Evolutionary conservation across 495 filamentous ascomycete genomes (phyloP).

Genomic region (Aspergillus conjunctus): DNA sequence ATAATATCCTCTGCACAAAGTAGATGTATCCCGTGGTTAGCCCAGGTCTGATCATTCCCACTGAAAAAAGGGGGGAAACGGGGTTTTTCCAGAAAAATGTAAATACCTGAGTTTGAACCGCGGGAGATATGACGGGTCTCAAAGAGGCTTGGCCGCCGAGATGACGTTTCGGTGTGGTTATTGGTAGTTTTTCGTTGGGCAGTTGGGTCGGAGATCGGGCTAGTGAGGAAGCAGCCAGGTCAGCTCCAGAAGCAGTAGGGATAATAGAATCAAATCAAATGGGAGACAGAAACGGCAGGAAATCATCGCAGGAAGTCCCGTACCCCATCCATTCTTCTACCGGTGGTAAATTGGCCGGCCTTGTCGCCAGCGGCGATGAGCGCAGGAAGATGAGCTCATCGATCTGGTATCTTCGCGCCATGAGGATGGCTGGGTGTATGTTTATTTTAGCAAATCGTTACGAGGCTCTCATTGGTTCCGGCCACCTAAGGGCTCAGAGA

Average conservation of each 20-base stretch:
- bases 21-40: constrained; percentile 25
- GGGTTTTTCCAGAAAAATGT: constrained; percentile 10
- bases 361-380: constrained; percentile 80
- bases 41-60: constrained; percentile 18
- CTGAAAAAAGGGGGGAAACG: not conserved
- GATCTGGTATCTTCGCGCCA: constrained; percentile 71
- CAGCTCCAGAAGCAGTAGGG: constrained; percentile 27
- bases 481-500: constrained; percentile 7
- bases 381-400: constrained; percentile 78
- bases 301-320: constrained; percentile 25
- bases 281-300: constrained; percentile 7
- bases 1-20: constrained; percentile 77
- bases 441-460: constrained; percentile 33
- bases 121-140: constrained; percentile 64
- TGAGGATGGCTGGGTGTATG: constrained; percentile 39
- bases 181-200: constrained; percentile 52
- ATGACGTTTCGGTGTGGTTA: constrained; percentile 39
- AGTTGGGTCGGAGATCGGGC: constrained; percentile 49
- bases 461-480: constrained; percentile 39
- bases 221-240: constrained; percentile 29
- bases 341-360: constrained; percentile 78
- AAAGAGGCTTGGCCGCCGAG: constrained; percentile 60
- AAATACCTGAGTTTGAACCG: constrained; percentile 58
- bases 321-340: constrained; percentile 99
- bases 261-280: constrained; percentile 3